Evolutionary conservation across 1,284 basidiomycete species (phyloP).

Genomic region (Baeospora myosura): DNA sequence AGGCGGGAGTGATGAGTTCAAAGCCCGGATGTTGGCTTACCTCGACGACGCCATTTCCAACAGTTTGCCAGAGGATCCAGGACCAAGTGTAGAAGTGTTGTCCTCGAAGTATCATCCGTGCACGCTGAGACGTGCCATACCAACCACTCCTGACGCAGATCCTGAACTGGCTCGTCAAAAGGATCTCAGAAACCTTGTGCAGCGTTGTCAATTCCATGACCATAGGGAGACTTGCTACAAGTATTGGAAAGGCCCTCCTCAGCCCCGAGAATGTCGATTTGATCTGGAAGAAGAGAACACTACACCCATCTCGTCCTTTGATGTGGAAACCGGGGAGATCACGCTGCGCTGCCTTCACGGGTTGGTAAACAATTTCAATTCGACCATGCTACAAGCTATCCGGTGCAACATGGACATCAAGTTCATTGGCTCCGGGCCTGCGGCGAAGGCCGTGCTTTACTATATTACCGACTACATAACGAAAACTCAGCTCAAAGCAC

Average conservation of each 20-base stretch:
- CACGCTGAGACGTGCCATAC: constrained; percentile 2
- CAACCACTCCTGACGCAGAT: neutral
- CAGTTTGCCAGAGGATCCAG: constrained; percentile 5
- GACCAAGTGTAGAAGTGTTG: neutral
- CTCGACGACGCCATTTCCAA: constrained; percentile 9
- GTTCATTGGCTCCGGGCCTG: constrained; percentile 3
- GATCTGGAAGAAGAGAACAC: constrained; percentile 5
- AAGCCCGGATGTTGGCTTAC: constrained; percentile 1
- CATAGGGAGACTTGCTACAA: constrained; percentile 8
- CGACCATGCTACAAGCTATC: constrained; percentile 3
- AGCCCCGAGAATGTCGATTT: constrained; percentile 2
- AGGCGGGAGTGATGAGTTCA: constrained; percentile 2
- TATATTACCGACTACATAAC: constrained; percentile 12
- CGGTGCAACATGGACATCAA: constrained; percentile 6
- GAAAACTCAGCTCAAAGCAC: constrained; percentile 5
- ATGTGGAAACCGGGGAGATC: constrained; percentile 6
- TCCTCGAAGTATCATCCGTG: constrained; percentile 7
- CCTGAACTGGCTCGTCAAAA: neutral
- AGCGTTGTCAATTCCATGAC: constrained; percentile 7
- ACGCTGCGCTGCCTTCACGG: constrained; percentile 1
- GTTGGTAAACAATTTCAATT: constrained; percentile 8
- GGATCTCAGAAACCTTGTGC: constrained; percentile 7
- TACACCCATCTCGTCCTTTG: neutral
- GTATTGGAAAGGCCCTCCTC: neutral
- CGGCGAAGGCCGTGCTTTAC: constrained; percentile 7